phyloP scores from a whole-genome alignment of 2,329 filamentous ascomycete genomes.

The Chaetomium globosum region DNA sequence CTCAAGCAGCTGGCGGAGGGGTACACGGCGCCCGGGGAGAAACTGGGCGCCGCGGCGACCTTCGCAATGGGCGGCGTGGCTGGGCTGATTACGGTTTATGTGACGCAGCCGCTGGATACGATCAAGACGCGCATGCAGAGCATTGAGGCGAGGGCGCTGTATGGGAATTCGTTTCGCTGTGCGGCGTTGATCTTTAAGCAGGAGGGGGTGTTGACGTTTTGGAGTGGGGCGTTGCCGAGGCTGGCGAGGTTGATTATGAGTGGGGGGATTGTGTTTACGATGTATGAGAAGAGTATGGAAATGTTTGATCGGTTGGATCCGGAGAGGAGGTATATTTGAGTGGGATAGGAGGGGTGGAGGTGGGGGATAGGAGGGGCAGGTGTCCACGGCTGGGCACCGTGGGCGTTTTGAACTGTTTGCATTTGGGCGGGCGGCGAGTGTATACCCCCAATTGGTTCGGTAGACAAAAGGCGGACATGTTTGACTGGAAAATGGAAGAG shows the following conservation, averaged over 20 bases:
- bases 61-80: slow-evolving; percentile 90
- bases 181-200: slow-evolving; percentile 81
- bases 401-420: not conserved
- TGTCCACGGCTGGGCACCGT: not conserved
- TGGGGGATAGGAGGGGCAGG: not conserved
- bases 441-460: slow-evolving; percentile 21
- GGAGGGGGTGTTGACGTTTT: slow-evolving; percentile 87
- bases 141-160: slow-evolving; percentile 76
- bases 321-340: slow-evolving; percentile 76
- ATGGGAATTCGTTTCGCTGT: slow-evolving; percentile 87
- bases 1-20: slow-evolving; percentile 88
- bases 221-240: slow-evolving; percentile 88
- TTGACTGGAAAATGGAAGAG: slow-evolving; percentile 5
- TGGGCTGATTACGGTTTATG: slow-evolving; percentile 86
- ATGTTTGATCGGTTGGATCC: slow-evolving; percentile 79
- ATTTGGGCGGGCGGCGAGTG: slow-evolving; percentile 13
- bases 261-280: slow-evolving; percentile 96
- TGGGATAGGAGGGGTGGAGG: not conserved
- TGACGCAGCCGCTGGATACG: slow-evolving; percentile 78
- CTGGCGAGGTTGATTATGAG: slow-evolving; percentile 84
- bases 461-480: slow-evolving; percentile 26
- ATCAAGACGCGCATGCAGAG: slow-evolving; percentile 99
- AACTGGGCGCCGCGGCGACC: slow-evolving; percentile 82
- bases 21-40: slow-evolving; percentile 92
- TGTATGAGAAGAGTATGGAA: slow-evolving; percentile 98